A percentile compares a stretch with the other conserved stretches of the same genome.
phyloP scores from a whole-genome alignment of 139 green algal genomes.

The Coelastrella sp. region DNA sequence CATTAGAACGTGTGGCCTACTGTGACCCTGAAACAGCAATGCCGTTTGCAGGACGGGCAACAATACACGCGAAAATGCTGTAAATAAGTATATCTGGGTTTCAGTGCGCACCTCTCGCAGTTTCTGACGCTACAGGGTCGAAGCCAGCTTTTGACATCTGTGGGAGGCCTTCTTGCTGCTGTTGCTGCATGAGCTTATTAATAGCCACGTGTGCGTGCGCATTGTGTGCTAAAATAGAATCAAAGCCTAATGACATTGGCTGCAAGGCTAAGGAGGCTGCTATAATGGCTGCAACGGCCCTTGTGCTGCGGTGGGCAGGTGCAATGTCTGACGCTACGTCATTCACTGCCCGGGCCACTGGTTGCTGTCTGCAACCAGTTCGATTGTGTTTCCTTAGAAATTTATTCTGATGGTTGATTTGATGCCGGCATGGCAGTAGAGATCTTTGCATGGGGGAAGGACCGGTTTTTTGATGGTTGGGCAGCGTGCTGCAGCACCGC shows the following conservation, averaged over 20 bases:
- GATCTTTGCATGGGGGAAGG: no score
- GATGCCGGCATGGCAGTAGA: no score
- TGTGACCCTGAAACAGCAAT: neutral
- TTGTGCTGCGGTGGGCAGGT: no score
- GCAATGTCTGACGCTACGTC: no score
- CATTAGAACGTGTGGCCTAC: no score
- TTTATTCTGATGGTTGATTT: no score
- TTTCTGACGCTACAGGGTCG: conserved; percentile 7
- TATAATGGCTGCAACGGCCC: no score
- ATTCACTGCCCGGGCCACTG: no score
- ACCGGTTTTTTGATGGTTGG: no score
- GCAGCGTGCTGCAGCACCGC: no score
- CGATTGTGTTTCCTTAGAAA: no score
- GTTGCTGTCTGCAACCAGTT: no score
- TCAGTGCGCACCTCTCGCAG: neutral
- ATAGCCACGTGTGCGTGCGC: conserved; percentile 10
- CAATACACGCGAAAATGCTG: neutral
- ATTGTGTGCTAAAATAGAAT: neutral
- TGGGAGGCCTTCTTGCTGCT: neutral
- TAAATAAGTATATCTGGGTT: neutral
- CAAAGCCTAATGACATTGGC: neutral
- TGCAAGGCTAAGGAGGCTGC: neutral
- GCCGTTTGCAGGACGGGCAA: neutral
- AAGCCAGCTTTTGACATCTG: neutral
- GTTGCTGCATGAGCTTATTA: conserved; percentile 24